A percentile compares a stretch with the other conserved stretches of the same genome.
Conservation (phyloP, 2,329 filamentous ascomycete genomes). For the Fusarium gaditjirri region DNA sequence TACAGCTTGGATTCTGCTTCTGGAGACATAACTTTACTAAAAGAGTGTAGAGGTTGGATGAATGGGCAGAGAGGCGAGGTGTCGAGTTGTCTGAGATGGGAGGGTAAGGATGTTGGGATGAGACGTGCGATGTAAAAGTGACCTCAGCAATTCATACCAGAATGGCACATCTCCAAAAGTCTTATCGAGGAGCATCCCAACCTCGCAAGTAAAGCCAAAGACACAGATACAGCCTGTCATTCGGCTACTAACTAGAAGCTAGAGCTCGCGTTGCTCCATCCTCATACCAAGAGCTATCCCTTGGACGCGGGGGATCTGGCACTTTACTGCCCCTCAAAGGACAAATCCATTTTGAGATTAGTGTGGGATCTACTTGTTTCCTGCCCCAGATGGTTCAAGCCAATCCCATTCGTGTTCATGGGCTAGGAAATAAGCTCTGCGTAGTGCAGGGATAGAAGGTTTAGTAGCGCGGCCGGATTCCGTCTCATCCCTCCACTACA, state of each 20-base stretch:
- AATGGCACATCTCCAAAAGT: rapidly evolving
- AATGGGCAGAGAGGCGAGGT: rapidly evolving
- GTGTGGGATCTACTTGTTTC: too few species aligned
- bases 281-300: not conserved
- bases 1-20: not conserved
- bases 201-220: rapidly evolving
- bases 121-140: not conserved
- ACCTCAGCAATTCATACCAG: rapidly evolving
- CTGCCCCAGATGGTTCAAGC: too few species aligned
- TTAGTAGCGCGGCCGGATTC: not conserved
- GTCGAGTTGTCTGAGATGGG: rapidly evolving
- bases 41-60: rapidly evolving
- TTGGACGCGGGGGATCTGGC: not conserved
- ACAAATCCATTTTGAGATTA: rapidly evolving
- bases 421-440: rapidly evolving
- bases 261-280: rapidly evolving
- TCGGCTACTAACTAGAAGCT: rapidly evolving
- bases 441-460: not conserved
- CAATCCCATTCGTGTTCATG: rapidly evolving
- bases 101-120: not conserved
- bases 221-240: rapidly evolving
- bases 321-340: rapidly evolving
- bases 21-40: not conserved
- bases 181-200: rapidly evolving
- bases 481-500: not conserved